Base-by-base conservation (phyloP, 768 basidiomycete species). In the Amanita rimosa region DNA sequence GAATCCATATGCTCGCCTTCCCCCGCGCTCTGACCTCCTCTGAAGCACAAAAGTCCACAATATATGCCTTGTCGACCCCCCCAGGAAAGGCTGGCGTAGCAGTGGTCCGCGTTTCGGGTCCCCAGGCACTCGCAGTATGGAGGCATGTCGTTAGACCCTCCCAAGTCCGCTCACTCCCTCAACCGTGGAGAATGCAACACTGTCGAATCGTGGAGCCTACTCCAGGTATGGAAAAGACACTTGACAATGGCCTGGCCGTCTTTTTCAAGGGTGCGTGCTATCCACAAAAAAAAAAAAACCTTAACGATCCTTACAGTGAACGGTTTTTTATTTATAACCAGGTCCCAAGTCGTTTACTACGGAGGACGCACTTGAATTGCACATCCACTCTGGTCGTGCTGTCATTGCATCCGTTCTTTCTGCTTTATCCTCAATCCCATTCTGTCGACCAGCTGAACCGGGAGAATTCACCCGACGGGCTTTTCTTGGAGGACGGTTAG, bases 381-480 rank as follows among this genome's bases (percentile, higher is more conserved):
- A 95, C 61, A 68, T 88, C 26, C 92, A 95, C 60, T 93, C 90
- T 13, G 88, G 89, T 2, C 75, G 84, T 4, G 89, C 92, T 3
- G 72, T 93, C 24, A 74, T 92, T 57, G 67, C 81, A 2, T 77
- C 87, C 3, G 69, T 91, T 6, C 73, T 94, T 16, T 60, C 63
- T 1, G 78, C 83, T 3, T 70, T 94, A 2, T 74, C 80, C 9
- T 62, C 62, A 14, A 50, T 91, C 7, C 77, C 81, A 0, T 75
- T 67, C 49, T 79, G 81, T 44, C 79, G 92, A 3, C 83, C 83
- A 5, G 92, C 92, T 1, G 82, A 84, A 57, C 78, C 83, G 1
- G 92, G 92, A 24, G 92, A 95, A 64, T 95, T 95, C 58, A 93
- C 92, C 11, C 74, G 83, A 22, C 81, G 86, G 38, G 90, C 91